These are phyloP conservation scores for Austroboletus niveus DNA, from an alignment of 1,284 basidiomycete genomes.

Conservation along the genomic window DNA sequence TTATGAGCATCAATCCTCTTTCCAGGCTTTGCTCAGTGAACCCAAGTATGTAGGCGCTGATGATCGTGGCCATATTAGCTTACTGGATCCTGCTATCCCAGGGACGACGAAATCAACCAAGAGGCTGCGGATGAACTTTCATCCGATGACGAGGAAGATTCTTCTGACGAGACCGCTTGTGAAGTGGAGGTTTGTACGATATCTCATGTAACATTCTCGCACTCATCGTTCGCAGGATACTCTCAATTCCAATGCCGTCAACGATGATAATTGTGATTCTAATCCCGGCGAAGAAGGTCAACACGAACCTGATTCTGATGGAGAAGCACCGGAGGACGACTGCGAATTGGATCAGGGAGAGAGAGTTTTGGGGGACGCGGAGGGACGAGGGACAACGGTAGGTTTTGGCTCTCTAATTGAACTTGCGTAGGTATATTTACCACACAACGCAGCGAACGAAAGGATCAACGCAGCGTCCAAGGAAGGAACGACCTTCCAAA, in stretches of 20 bases:
- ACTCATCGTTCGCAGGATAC: background rate
- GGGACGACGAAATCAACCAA: background rate
- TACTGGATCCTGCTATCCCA: background rate
- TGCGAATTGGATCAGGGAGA: too few species aligned
- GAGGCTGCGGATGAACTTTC: background rate
- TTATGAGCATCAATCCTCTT: background rate
- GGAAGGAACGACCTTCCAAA: too few species aligned
- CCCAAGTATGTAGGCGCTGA: background rate
- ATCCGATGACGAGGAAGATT: background rate
- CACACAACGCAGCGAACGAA: too few species aligned
- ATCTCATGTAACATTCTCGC: background rate
- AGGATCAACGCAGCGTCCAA: too few species aligned
- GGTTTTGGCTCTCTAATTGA: too few species aligned
- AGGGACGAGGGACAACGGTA: too few species aligned
- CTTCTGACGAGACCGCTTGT: background rate
- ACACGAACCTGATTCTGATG: background rate
- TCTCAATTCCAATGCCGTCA: background rate
- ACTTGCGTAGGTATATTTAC: too few species aligned
- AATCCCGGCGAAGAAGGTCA: background rate
- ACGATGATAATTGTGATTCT: background rate
- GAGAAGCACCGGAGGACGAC: too few species aligned
- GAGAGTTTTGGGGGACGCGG: too few species aligned
- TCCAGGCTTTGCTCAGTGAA: background rate
- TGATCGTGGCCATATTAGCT: background rate
- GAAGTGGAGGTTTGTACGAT: background rate